These are phyloP conservation scores for Eucalyptus dawsonii DNA, from an alignment of 345 rosid species.

Conservation along the genomic window DNA sequence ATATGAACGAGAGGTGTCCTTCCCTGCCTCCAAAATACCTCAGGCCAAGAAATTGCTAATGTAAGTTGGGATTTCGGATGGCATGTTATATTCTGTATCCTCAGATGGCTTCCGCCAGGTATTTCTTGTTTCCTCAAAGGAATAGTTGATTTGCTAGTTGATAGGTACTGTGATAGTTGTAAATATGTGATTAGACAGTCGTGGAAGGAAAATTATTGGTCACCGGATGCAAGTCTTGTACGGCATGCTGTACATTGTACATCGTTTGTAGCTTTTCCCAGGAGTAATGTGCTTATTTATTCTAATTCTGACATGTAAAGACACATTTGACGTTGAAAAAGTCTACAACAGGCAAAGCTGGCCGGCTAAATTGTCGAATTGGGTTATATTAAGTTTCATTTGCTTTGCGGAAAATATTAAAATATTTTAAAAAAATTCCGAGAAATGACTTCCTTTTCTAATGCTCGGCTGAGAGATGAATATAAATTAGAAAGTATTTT, in stretches of 20 bases:
- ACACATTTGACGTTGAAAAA: not conserved
- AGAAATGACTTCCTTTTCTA: not conserved
- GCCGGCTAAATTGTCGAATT: not conserved
- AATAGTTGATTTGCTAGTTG: not conserved
- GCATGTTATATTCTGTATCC: not conserved
- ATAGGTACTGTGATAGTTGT: not conserved
- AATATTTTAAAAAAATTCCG: not conserved
- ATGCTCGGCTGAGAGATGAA: not conserved
- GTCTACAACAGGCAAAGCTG: not conserved
- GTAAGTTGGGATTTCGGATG: not conserved
- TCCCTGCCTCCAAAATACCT: conserved; percentile 90
- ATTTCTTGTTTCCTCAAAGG: not conserved
- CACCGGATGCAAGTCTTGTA: not conserved
- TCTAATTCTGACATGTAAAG: not conserved
- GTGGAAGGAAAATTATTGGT: not conserved
- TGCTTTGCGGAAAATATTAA: not conserved
- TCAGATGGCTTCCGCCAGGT: not conserved
- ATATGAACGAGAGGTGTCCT: conserved; percentile 78
- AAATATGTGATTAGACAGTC: not conserved
- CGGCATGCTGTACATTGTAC: not conserved
- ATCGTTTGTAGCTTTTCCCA: not conserved
- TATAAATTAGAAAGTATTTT: no score
- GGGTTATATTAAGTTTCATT: not conserved
- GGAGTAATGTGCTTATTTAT: not conserved
- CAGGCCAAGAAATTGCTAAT: conserved; percentile 58